Percentiles rank a stretch among this genome's conserved stretches.
phyloP scores from a whole-genome alignment of 2,329 filamentous ascomycete species.

The Clonostachys rosea region DNA sequence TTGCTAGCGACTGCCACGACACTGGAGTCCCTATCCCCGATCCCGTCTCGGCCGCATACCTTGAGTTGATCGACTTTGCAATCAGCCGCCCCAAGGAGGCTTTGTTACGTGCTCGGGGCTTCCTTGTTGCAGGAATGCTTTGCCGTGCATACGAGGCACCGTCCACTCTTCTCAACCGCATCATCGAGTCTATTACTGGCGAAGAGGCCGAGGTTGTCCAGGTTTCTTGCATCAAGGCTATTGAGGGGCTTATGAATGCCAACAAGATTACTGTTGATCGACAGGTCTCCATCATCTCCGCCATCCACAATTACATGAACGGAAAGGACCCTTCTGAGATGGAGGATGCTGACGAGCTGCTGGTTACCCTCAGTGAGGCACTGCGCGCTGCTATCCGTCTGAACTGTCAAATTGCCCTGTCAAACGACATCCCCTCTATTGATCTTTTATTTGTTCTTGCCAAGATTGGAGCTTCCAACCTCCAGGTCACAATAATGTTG shows the following conservation, averaged over 20 bases:
- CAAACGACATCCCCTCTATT: slow-evolving; percentile 67
- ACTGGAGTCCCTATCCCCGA: slow-evolving; percentile 65
- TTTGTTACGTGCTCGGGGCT: slow-evolving; percentile 81
- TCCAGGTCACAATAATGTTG: slow-evolving; percentile 84
- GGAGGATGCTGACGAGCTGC: slow-evolving; percentile 84
- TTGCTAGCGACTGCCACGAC: slow-evolving; percentile 80
- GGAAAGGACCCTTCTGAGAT: slow-evolving; percentile 78
- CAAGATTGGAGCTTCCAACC: slow-evolving; percentile 83
- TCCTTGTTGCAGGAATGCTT: slow-evolving; percentile 77
- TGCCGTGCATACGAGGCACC: slow-evolving; percentile 65
- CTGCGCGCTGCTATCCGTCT: slow-evolving; percentile 78
- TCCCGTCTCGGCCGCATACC: slow-evolving; percentile 67
- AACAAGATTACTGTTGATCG: slow-evolving; percentile 44
- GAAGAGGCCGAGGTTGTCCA: slow-evolving; percentile 86
- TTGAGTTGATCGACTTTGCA: slow-evolving; percentile 75
- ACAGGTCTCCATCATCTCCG: slow-evolving; percentile 58
- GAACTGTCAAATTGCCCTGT: slow-evolving; percentile 70
- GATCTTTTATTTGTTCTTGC: slow-evolving; percentile 85
- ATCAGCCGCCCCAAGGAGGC: slow-evolving; percentile 66
- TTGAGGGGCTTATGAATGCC: slow-evolving; percentile 63
- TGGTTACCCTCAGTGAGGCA: slow-evolving; percentile 85
- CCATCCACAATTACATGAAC: slow-evolving; percentile 70
- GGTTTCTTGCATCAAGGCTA: slow-evolving; percentile 82
- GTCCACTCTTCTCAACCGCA: slow-evolving; percentile 62
- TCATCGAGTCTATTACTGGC: slow-evolving; percentile 68